phyloP scores from a whole-genome alignment of 78 protist genomes.

The Polysphondylium violaceum region DNA sequence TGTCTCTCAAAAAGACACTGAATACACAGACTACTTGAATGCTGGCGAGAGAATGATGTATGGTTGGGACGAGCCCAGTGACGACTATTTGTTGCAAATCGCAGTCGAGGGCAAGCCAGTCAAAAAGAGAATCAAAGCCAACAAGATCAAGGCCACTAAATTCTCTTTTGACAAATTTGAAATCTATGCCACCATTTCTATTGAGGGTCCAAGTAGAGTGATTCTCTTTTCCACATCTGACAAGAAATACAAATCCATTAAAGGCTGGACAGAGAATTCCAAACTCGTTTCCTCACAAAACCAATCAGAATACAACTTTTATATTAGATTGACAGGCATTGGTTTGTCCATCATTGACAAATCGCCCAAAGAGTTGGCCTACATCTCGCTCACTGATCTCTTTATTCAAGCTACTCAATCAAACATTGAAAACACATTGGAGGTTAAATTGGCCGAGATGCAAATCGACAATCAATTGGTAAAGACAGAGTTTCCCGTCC shows the following conservation, averaged over 20 bases:
- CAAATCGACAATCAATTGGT: constrained; percentile 81
- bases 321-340: constrained; percentile 51
- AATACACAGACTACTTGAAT: constrained; percentile 3
- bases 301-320: constrained; percentile 33
- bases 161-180: not conserved
- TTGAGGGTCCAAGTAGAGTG: constrained; percentile 39
- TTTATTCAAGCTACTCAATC: constrained; percentile 33
- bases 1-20: constrained; percentile 31
- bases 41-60: not conserved
- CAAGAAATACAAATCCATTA: constrained; percentile 11
- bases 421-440: constrained; percentile 25
- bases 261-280: constrained; percentile 11
- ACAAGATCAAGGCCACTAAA: constrained; percentile 61
- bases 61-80: constrained; percentile 71
- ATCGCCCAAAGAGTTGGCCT: constrained; percentile 56
- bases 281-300: constrained; percentile 9
- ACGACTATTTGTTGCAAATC: not conserved
- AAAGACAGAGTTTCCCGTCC: constrained; percentile 73
- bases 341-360: constrained; percentile 66
- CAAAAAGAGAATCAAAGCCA: constrained; percentile 28
- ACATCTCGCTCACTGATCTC: constrained; percentile 50
- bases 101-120: constrained; percentile 47
- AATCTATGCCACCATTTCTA: constrained; percentile 38
- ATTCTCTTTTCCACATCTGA: constrained; percentile 4
- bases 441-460: constrained; percentile 49